Base-by-base conservation (phyloP, 2,329 filamentous ascomycete genomes). In the Monosporascus sp. region DNA sequence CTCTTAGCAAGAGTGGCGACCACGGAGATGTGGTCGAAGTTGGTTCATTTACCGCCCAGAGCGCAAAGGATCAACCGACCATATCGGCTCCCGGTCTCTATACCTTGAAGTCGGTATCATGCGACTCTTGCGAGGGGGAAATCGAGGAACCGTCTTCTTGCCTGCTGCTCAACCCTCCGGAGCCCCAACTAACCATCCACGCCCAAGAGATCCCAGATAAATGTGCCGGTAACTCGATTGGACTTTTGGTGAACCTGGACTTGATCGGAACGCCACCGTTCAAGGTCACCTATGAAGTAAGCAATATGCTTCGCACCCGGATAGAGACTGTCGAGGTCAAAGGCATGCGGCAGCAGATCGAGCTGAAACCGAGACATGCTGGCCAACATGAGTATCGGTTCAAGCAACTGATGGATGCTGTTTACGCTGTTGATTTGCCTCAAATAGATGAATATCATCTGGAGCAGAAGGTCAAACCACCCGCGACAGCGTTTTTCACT, bases 71-170 rank as follows among this genome's bases (percentile, higher is more conserved):
- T 52, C 78, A 79, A 55, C 87, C 90, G 2, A 73, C 71, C 16
- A 89, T 97, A 53, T 84, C 83, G 26, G 82, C 87, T 37, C 84
- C 91, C 27, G 94, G 95, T 48, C 80, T 97, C 26, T 99, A 99
- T 72, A 93, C 88, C 1, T 72, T 99, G 54, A 87, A 85, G 58
- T 84, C 88, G 16, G 82, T 97, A 7, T 84, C 86, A 1, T 95
- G 89, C 52, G 85, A 88, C 24, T 88, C 85, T 55, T 99, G 94
- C 66, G 78, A 84, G 37, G 94, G 94, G 46, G 92, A 97, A 62
- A 85, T 99, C 5, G 80, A 93, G 59, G 94, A 99, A 68, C 94
- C 94, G 27, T 89, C 93, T 2, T 94, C 92, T n/a, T 97, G 93
- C 69, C 78, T 96, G 54, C 76, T 99, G 51, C 79, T 95, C 60